Conservation (phyloP, 441 rosid species). For the Flueggea neowawraea region DNA sequence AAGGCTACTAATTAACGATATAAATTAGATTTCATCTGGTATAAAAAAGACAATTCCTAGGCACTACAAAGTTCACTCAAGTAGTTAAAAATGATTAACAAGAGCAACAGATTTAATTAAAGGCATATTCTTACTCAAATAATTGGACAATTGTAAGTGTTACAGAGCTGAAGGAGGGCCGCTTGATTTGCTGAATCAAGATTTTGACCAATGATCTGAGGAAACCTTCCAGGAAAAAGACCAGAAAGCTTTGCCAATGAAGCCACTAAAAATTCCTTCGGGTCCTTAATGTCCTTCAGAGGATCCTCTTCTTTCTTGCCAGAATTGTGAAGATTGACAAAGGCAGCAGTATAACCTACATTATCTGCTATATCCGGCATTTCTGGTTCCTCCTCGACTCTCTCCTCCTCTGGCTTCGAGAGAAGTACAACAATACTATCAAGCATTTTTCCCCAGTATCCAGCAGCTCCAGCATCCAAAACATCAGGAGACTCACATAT, state of each 20-base stretch:
- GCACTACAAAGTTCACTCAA: no score
- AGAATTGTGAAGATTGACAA: conserved; percentile 80
- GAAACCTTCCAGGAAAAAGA: conserved; percentile 67
- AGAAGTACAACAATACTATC: conserved; percentile 82
- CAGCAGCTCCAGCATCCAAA: conserved; percentile 55
- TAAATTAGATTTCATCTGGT: no score
- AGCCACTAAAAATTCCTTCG: conserved; percentile 69
- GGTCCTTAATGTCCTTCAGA: conserved; percentile 65
- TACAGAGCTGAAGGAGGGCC: conserved; percentile 67
- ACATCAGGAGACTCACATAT: conserved; percentile 79
- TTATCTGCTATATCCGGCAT: conserved; percentile 85
- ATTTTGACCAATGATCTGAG: conserved; percentile 62
- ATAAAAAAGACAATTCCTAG: no score
- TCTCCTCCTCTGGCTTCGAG: conserved; percentile 78
- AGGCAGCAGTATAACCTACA: conserved; percentile 74
- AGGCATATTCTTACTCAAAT: conserved; percentile 49
- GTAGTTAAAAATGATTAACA: no score
- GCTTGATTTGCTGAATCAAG: conserved; percentile 75
- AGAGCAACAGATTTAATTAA: neutral
- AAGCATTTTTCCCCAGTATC: conserved; percentile 75
- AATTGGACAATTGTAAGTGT: conserved; percentile 48
- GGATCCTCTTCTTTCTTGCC: conserved; percentile 95
- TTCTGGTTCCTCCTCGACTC: conserved; percentile 77
- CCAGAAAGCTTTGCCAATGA: conserved; percentile 66
- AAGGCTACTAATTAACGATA: no score